Evolutionary conservation across 139 green algal species (phyloP).

Genomic region (Tetraselmis chui): DNA sequence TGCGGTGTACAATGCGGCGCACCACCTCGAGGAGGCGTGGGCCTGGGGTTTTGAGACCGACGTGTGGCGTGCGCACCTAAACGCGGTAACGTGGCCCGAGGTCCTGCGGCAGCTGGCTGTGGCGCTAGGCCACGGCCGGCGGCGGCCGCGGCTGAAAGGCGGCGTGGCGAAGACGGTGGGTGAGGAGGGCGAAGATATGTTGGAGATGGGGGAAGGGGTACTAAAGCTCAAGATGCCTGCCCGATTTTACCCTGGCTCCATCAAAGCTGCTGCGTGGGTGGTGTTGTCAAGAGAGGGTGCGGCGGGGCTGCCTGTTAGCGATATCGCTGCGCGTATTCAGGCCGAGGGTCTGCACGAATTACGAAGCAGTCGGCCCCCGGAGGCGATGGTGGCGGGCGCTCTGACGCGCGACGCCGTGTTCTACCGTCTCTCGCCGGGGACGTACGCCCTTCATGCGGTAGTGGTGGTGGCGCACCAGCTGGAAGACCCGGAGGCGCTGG

Average conservation of each 20-base stretch:
- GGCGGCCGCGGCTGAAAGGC: neutral
- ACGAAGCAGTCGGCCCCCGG: constrained; percentile 40
- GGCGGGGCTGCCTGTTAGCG: constrained; percentile 53
- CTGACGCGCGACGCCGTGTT: constrained; percentile 81
- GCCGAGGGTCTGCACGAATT: constrained; percentile 71
- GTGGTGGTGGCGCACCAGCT: constrained; percentile 4
- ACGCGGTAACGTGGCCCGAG: constrained; percentile 83
- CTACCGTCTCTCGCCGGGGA: constrained; percentile 52
- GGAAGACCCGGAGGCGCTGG: neutral
- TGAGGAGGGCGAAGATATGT: constrained; percentile 62
- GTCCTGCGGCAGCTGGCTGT: constrained; percentile 68
- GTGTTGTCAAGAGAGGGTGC: constrained; percentile 63
- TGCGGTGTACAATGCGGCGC: constrained; percentile 32
- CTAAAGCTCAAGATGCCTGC: constrained; percentile 62
- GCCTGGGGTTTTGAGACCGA: constrained; percentile 90
- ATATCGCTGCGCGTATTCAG: constrained; percentile 73
- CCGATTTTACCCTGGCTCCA: constrained; percentile 49
- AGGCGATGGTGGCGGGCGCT: constrained; percentile 56
- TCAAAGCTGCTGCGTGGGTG: constrained; percentile 82
- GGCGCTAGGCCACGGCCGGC: constrained; percentile 31
- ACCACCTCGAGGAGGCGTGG: constrained; percentile 73
- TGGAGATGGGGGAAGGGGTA: constrained; percentile 31
- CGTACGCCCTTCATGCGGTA: constrained; percentile 62
- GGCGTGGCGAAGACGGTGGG: constrained; percentile 20
- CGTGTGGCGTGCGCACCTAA: constrained; percentile 82